Evolutionary conservation across 129 eudicot genomes (phyloP), one percentile per base, ranked within the genome.

Genomic region (Pittosporum tobira): DNA sequence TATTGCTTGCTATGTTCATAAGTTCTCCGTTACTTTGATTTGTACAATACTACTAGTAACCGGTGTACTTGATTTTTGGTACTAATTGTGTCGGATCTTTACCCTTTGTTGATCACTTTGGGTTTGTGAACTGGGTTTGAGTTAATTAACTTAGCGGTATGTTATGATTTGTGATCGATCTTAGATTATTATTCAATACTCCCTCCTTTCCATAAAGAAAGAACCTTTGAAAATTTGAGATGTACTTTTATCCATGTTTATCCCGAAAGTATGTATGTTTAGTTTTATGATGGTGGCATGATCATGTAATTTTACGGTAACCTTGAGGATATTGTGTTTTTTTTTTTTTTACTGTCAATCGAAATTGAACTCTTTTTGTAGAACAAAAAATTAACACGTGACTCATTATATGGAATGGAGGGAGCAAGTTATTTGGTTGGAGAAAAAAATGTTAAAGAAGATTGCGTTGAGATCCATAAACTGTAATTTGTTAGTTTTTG

Each of bases 51-150:
- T 37, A 14, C 1, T 26, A n/a, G 2, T 24, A n/a, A n/a, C n/a
- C n/a, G n/a, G n/a, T n/a, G n/a, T 2, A 2, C 52, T 49, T 58
- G 2, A 3, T 5, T 53, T n/a, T 11, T 28, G 4, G 15, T 69
- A 28, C 69, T 38, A 15, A 38, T 65, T 72, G 0, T 34, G 54
- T 60, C 46, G 73, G 73, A 64, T 69, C 73, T 75, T 50, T 48
- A 48, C 16, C 9, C 48, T 68, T 11, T 34, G 11, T 20, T 20
- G 9, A 3, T 9, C 37, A 3, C 40, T 46, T 13, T 6, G 42
- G 49, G 19, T 65, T 61, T 68, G 19, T 43, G 40, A 14, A 22
- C 24, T 42, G 51, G 38, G 22, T 43, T 24, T 40, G 24, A 2
- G 16, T 25, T 14, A 15, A 15, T 59, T 45, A 6, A 46, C 6